Evolutionary conservation across 352 stramenopile species (phyloP).

Genomic region (Phytophthora quininea): DNA sequence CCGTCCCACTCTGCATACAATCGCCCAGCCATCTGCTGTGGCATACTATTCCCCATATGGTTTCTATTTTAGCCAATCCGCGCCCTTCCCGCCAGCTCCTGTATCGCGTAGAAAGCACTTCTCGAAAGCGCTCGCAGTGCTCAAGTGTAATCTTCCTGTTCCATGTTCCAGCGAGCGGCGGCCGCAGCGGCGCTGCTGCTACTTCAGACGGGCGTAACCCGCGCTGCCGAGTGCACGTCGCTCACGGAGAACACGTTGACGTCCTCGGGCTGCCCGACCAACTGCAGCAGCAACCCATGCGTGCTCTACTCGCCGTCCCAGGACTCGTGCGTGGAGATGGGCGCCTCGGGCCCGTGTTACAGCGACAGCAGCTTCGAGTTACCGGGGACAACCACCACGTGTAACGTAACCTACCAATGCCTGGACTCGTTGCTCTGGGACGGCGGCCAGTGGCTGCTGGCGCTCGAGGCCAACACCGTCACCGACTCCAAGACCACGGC

Average conservation of each 20-base stretch:
- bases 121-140: not conserved
- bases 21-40: not conserved
- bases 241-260: slow-evolving; percentile 61
- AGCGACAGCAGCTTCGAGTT: slow-evolving; percentile 32
- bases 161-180: slow-evolving; percentile 4
- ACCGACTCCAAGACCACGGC: slow-evolving; percentile 42
- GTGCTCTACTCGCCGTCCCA: slow-evolving; percentile 60
- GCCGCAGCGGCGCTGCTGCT: slow-evolving; percentile 23
- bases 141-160: not conserved
- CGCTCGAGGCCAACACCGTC: slow-evolving; percentile 29
- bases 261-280: slow-evolving; percentile 44
- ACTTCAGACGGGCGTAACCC: slow-evolving; percentile 1
- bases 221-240: slow-evolving; percentile 41
- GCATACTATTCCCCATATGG: not conserved
- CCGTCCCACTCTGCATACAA: not conserved
- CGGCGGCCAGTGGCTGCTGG: slow-evolving; percentile 45
- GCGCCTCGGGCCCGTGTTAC: slow-evolving; percentile 44
- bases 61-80: not conserved
- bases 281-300: slow-evolving; percentile 42
- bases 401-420: slow-evolving; percentile 67
- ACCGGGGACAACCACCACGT: slow-evolving; percentile 26
- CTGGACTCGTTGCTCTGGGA: slow-evolving; percentile 48
- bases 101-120: not conserved
- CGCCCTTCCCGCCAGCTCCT: not conserved
- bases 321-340: slow-evolving; percentile 30